A percentile compares a stretch with the other conserved stretches of the same genome.
Evolutionary conservation across 116 monocot genomes (phyloP).

Genomic region (Trichopus zeylanicus): DNA sequence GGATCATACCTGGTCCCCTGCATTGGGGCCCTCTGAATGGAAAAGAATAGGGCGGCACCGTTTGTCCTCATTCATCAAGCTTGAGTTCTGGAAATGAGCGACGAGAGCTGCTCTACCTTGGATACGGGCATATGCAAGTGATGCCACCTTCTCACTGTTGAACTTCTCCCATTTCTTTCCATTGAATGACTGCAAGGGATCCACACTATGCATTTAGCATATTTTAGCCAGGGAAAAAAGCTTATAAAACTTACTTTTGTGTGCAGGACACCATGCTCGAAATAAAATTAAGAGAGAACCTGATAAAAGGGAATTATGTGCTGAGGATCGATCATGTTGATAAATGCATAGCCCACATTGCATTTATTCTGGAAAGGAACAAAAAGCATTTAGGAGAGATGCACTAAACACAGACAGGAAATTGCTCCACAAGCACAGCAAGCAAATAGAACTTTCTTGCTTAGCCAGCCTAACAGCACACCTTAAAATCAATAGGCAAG

Average conservation of each 20-base stretch:
- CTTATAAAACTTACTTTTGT: too few relatives aligned
- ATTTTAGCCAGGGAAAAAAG: not conserved
- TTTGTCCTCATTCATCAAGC: constrained; percentile 97
- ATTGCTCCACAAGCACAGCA: too few relatives aligned
- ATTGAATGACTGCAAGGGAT: constrained; percentile 63
- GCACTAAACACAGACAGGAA: too few relatives aligned
- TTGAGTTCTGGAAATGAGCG: constrained; percentile 92
- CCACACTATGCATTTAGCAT: not conserved
- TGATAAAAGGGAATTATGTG: constrained; percentile 87
- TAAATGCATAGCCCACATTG: constrained; percentile 98
- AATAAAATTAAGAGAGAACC: constrained; percentile 49
- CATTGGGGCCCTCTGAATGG: constrained; percentile 68
- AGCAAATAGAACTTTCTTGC: too few relatives aligned
- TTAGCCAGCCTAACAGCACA: too few relatives aligned
- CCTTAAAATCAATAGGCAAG: constrained; percentile 98
- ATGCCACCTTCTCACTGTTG: constrained; percentile 96
- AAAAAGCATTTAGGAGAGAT: not conserved
- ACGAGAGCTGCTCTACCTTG: constrained; percentile 82
- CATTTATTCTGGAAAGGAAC: constrained; percentile 74
- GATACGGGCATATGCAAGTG: constrained; percentile 87
- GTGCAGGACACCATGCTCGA: too few relatives aligned
- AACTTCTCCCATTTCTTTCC: constrained; percentile 99
- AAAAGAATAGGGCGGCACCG: constrained; percentile 93
- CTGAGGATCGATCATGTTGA: constrained; percentile 76
- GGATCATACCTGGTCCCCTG: constrained; percentile 60